Evolutionary conservation across 2,329 filamentous ascomycete genomes (phyloP).

Genomic region (Cladosporium velox): DNA sequence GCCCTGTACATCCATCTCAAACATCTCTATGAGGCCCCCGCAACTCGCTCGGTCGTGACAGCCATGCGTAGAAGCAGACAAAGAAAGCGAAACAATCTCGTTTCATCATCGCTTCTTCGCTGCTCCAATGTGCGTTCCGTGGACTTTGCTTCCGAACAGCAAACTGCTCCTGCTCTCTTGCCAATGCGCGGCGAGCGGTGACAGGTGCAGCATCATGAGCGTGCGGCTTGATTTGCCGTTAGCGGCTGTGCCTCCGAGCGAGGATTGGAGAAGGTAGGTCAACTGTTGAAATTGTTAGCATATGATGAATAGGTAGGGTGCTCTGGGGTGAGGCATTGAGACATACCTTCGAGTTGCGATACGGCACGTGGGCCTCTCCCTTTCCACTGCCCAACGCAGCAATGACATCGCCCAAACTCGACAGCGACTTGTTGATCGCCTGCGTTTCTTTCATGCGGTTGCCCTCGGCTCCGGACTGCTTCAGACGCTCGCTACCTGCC

Average conservation of each 20-base stretch:
- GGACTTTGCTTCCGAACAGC: constrained; percentile 90
- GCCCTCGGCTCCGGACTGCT: constrained; percentile 82
- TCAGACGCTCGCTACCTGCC: constrained; percentile 87
- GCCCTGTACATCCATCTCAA: background rate
- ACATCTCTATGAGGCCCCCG: background rate
- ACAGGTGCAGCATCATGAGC: constrained; percentile 99
- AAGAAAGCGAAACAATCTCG: background rate
- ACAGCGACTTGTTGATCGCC: constrained; percentile 94
- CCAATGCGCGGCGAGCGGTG: constrained; percentile 84
- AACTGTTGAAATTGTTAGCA: constrained; percentile 52
- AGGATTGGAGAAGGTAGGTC: constrained; percentile 93
- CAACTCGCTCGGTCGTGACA: background rate
- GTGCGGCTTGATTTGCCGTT: constrained; percentile 68
- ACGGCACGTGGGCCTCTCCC: constrained; percentile 72
- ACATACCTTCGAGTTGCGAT: constrained; percentile 85
- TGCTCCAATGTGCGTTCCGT: constrained; percentile 90
- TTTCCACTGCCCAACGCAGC: constrained; percentile 84
- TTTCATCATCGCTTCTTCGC: constrained; percentile 58
- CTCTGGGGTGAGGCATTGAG: background rate
- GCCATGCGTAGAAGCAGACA: background rate
- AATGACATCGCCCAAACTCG: constrained; percentile 91
- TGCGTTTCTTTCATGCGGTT: constrained; percentile 91
- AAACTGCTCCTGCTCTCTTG: constrained; percentile 92
- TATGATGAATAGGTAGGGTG: background rate
- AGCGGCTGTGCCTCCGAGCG: constrained; percentile 76